A percentile compares a stretch with the other conserved stretches of the same genome.
Evolutionary conservation across 306 rosid genomes (phyloP).

Genomic region (Boehmeria nivea): DNA sequence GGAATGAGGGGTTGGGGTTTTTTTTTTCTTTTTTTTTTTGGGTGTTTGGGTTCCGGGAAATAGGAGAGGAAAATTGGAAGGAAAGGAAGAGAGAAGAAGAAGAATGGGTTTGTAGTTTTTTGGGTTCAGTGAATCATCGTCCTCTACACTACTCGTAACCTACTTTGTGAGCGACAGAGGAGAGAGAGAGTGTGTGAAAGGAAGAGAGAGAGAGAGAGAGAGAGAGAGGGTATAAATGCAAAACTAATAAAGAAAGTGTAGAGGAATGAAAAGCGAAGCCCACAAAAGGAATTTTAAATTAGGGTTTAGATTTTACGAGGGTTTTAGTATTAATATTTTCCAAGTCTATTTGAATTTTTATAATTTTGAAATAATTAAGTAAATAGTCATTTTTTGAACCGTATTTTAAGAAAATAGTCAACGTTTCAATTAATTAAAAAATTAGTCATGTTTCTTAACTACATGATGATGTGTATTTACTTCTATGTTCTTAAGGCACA

Average conservation of each 20-base stretch:
- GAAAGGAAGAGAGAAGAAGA: not conserved
- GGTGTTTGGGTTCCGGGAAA: slow-evolving; percentile 19
- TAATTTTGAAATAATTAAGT: not conserved
- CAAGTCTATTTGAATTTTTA: not conserved
- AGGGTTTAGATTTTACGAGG: not conserved
- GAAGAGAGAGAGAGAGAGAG: not conserved
- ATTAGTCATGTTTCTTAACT: no score
- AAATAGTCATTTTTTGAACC: no score
- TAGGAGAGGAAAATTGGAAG: not conserved
- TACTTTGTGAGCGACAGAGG: not conserved
- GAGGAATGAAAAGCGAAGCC: slow-evolving; percentile 11
- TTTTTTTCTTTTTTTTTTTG: not conserved
- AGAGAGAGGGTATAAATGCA: slow-evolving; percentile 7
- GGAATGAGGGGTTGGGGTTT: not conserved
- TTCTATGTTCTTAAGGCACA: no score
- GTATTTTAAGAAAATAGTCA: no score
- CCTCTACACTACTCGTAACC: slow-evolving; percentile 1
- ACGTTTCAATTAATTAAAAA: no score
- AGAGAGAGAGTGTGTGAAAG: not conserved
- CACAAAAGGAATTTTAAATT: not conserved
- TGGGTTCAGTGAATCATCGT: slow-evolving; percentile 16
- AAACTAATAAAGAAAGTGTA: not conserved
- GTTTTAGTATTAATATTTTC: not conserved
- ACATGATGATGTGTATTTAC: no score
- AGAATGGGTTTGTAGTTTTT: not conserved